phyloP scores from a whole-genome alignment of 257 asterid genomes.

The Plantago ovata region DNA sequence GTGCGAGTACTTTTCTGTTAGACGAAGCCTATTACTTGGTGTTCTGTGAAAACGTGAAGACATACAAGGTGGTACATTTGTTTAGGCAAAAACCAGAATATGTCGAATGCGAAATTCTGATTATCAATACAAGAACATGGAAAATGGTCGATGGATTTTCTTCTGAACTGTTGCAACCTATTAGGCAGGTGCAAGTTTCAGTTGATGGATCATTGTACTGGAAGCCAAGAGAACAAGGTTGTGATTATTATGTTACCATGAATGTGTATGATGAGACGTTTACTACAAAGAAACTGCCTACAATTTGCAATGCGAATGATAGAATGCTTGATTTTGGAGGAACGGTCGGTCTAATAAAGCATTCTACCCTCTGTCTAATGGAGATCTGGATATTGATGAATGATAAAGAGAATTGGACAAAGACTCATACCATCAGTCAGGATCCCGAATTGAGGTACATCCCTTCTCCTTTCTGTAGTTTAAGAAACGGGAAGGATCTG shows the following conservation, averaged over 20 bases:
- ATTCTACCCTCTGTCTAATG: slow-evolving; percentile 16
- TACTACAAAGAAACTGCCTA: slow-evolving; percentile 23
- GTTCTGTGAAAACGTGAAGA: slow-evolving; percentile 14
- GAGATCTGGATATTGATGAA: slow-evolving; percentile 31
- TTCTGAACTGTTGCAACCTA: slow-evolving; percentile 3
- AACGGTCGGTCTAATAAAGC: slow-evolving; percentile 28
- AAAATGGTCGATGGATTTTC: slow-evolving; percentile 27
- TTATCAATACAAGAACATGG: slow-evolving; percentile 30
- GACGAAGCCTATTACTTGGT: slow-evolving; percentile 23
- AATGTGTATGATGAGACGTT: slow-evolving; percentile 33
- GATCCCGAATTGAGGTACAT: neutral
- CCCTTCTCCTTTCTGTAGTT: slow-evolving; percentile 27
- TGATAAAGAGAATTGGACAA: slow-evolving; percentile 24
- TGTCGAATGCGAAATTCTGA: slow-evolving; percentile 26
- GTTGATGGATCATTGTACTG: slow-evolving; percentile 32
- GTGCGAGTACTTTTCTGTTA: neutral
- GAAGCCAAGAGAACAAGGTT: slow-evolving; percentile 15
- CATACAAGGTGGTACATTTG: slow-evolving; percentile 30
- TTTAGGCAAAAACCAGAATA: slow-evolving; percentile 14
- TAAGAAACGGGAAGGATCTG: slow-evolving; percentile 24
- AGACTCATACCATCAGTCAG: slow-evolving; percentile 22
- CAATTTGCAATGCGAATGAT: slow-evolving; percentile 9
- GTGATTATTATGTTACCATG: slow-evolving; percentile 22
- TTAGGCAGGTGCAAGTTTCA: slow-evolving; percentile 20
- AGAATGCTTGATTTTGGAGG: slow-evolving; percentile 32